Base-by-base conservation (phyloP, 257 asterid species). In the Nyctanthes arbortristis region DNA sequence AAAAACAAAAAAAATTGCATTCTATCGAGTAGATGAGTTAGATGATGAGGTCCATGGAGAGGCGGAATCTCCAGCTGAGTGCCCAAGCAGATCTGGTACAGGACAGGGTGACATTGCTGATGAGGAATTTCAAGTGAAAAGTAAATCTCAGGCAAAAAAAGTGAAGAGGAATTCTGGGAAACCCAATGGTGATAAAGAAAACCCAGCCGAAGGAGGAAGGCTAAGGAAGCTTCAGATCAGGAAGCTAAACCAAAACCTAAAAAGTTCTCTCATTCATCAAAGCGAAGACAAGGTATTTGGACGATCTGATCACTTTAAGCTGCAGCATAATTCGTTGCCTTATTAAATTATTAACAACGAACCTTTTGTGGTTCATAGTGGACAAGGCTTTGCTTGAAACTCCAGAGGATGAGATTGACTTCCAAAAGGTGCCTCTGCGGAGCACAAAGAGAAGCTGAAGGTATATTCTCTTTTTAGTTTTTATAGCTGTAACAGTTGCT, bases 381-480 rank as follows among this genome's bases (percentile, higher is more conserved):
- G 87, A 89, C 87, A 81, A 84, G 84, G 79, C 60, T 70, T 81
- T 91, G 75, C 83, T 93, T 69, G 86, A 84, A 73, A 85, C 84
- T 55, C 96, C 96, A 28, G 91, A 90, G 73, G 96, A 91, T 32
- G 96, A 83, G 63, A 75, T 89, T 77, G 95, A 93, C 70, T 78
- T 69, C 71, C 74, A 72, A 66, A 81, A 69, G 72, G 78, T 89
- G 76, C 84, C 93, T 73, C 74, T 59, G 95, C 89, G 9, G 99
- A 91, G 76, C 82, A 89, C 87, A 84, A 69, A 79, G 99, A 93
- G 81, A 78, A 80, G 69, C 73, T 78, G 70, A 71, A 24, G 86
- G 95, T 88, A 80, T 34, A 24, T 36, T 59, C 37, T 58, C 25
- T 54, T 65, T 72, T 28, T 40, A 4, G 31, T 36, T 40, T 40